Evolutionary conservation across 2,329 filamentous ascomycete species (phyloP).

Genomic region (Epichloe typhina): DNA sequence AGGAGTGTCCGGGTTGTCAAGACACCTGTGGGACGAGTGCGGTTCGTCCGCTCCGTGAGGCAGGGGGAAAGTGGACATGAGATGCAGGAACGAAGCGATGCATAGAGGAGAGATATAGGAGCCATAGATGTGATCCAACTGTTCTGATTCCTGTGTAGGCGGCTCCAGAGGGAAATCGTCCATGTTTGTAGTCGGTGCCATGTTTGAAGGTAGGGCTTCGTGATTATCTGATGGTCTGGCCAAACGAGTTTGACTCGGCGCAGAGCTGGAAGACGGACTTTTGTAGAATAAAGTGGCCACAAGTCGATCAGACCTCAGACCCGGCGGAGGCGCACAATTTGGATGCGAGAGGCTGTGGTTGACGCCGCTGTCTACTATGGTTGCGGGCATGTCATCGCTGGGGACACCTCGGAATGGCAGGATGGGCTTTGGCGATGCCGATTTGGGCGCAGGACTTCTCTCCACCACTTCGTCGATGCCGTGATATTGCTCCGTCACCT

Average conservation of each 20-base stretch:
- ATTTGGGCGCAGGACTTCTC: constrained; percentile 28
- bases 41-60: constrained; percentile 37
- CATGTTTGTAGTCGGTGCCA: constrained; percentile 45
- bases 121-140: constrained; percentile 52
- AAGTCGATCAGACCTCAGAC: constrained; percentile 35
- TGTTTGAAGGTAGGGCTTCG: constrained; percentile 33
- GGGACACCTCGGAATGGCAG: constrained; percentile 47
- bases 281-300: constrained; percentile 55
- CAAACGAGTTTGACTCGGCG: constrained; percentile 15
- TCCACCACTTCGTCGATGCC: constrained; percentile 55
- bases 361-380: constrained; percentile 48
- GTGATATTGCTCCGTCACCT: constrained; percentile 40
- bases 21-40: constrained; percentile 49
- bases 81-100: constrained; percentile 51
- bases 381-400: constrained; percentile 43
- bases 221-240: constrained; percentile 16
- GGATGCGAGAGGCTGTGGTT: constrained; percentile 50
- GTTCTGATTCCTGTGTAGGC: constrained; percentile 38
- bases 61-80: constrained; percentile 50
- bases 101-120: constrained; percentile 53
- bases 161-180: constrained; percentile 49
- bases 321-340: constrained; percentile 43
- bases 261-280: constrained; percentile 12
- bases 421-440: constrained; percentile 27
- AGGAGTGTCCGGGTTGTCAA: constrained; percentile 47